Evolutionary conservation across 495 filamentous ascomycete genomes (phyloP).

Genomic region (Bryoglossum gracile): DNA sequence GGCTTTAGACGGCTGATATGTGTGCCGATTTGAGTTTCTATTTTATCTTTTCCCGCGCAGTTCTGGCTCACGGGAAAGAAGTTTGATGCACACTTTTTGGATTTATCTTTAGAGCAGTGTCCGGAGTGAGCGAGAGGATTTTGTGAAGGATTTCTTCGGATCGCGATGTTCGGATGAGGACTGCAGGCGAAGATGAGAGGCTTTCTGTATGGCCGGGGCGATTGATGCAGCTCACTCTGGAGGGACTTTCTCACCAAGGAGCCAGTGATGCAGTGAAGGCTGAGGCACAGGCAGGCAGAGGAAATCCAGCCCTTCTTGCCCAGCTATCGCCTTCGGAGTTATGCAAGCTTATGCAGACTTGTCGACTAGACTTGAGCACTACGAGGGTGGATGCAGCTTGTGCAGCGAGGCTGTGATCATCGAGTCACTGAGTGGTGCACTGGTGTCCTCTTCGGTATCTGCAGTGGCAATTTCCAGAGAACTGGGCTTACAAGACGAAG

Average conservation of each 20-base stretch:
- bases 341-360: slow-evolving; percentile 18
- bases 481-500: too few species aligned
- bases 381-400: slow-evolving; percentile 21
- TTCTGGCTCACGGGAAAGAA: not conserved
- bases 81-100: too few species aligned
- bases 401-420: slow-evolving; percentile 21
- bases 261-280: not conserved
- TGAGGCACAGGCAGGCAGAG: slow-evolving; percentile 1
- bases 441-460: too few species aligned
- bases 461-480: too few species aligned
- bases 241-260: too few species aligned
- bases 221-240: not conserved
- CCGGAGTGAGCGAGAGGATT: not conserved
- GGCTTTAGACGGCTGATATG: slow-evolving; percentile 17
- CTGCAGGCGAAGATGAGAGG: not conserved
- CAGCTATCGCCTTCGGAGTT: slow-evolving; percentile 12
- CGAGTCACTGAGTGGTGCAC: too few species aligned
- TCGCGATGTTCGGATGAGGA: slow-evolving; percentile 6
- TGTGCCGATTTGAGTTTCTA: slow-evolving; percentile 4
- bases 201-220: not conserved
- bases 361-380: too few species aligned
- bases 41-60: not conserved
- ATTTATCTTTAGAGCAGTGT: too few species aligned
- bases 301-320: slow-evolving; percentile 1
- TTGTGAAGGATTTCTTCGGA: not conserved